Base-by-base conservation (phyloP, 2,329 filamentous ascomycete genomes). In the Fusarium concolor region DNA sequence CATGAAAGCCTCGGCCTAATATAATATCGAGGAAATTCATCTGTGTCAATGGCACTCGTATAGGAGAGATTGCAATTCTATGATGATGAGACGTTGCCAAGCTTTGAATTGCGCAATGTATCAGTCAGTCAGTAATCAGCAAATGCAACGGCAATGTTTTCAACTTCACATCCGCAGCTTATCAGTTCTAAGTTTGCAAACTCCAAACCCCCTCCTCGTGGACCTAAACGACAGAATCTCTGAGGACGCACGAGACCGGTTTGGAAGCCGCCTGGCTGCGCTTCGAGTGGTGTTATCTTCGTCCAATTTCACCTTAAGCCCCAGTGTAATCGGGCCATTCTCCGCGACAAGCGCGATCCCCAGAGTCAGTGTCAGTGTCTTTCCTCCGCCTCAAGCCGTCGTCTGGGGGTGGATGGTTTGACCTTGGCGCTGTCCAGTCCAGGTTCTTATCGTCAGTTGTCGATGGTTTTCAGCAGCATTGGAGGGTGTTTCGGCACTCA, bases 301-400 rank as follows among this genome's bases (percentile, higher is more conserved):
- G 63, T 67, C 37, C 56, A 52, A 52, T 56, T 67, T 65, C 57
- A 61, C 43, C 39, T 54, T 62, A 52, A 37, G 58, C 47, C 63
- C 59, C 65, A 57, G 59, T 64, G 24, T 70, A 58, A 62, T 68
- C 57, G 52, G 60, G 46, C 68, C 71, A 73, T 62, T 54, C 66
- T 62, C 56, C 72, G 71, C 72, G 71, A 74, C 71, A 74, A 74
- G 71, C 72, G 71, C 71, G 61, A 53, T 67, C 70, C 71, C 71
- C 71, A 74, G 62, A 71, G 52, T 51, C 49, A 51, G 11, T 29
- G 17, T 44, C 50, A 51, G n/a, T 43, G 12, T 31, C 29, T 12
- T 22, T 51, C 49, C 26, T 63, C 67, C 65, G 59, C 54, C 53
- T 65, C 37, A 66, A 67, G 55, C 62, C 67, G 56, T 49, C 59